A percentile compares a stretch with the other conserved stretches of the same genome.
Evolutionary conservation across 768 basidiomycete species (phyloP).

Genomic region (Rhizopogon vinicolor): DNA sequence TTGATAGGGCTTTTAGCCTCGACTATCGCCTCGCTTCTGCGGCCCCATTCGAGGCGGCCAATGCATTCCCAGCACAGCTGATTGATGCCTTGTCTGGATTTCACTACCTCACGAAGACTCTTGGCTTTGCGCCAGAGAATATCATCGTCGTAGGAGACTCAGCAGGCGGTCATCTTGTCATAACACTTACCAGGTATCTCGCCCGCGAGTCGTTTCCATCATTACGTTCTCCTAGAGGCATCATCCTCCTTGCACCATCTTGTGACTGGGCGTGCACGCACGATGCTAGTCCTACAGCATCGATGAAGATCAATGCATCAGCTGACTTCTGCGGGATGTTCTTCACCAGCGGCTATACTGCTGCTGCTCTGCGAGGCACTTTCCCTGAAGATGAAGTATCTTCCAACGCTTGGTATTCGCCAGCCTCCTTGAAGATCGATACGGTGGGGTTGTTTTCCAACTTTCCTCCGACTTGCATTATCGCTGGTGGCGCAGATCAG

Average conservation of each 20-base stretch:
- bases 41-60: slow-evolving; percentile 7
- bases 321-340: background rate
- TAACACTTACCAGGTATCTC: slow-evolving; percentile 16
- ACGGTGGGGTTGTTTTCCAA: slow-evolving; percentile 12
- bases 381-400: slow-evolving; percentile 2
- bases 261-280: slow-evolving; percentile 3
- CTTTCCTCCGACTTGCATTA: slow-evolving; percentile 24
- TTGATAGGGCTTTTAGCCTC: slow-evolving; percentile 6
- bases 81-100: slow-evolving; percentile 34
- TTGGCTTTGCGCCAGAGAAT: slow-evolving; percentile 25
- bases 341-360: slow-evolving; percentile 3
- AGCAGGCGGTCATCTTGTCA: slow-evolving; percentile 34
- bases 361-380: slow-evolving; percentile 7
- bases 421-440: slow-evolving; percentile 6
- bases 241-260: slow-evolving; percentile 6
- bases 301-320: background rate
- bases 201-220: background rate
- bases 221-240: slow-evolving; percentile 6
- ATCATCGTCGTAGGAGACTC: slow-evolving; percentile 35
- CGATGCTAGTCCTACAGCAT: background rate
- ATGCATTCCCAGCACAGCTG: slow-evolving; percentile 33
- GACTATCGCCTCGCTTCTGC: slow-evolving; percentile 31
- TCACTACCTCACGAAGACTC: slow-evolving; percentile 25
- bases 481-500: slow-evolving; percentile 24
- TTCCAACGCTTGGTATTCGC: slow-evolving; percentile 9